These are phyloP conservation scores for Cyclotella baltica DNA, from an alignment of 108 stramenopile genomes.

Conservation along the genomic window DNA sequence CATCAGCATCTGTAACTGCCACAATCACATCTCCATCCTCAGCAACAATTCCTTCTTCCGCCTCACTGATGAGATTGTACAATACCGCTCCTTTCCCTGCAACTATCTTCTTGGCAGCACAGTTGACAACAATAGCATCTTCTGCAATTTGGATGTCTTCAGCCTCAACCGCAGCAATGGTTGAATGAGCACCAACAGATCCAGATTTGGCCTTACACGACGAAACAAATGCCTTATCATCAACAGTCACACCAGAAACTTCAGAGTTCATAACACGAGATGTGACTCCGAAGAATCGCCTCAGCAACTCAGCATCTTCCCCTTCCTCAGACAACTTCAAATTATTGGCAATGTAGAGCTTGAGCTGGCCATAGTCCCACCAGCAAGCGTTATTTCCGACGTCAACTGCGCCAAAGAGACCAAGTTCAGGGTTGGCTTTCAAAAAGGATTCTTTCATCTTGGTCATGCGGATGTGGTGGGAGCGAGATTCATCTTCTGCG, in stretches of 20 bases:
- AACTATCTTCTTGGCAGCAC: constrained; percentile 91
- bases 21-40: constrained; percentile 92
- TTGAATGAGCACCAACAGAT: constrained; percentile 69
- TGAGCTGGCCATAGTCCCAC: constrained; percentile 99
- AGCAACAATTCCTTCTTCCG: constrained; percentile 82
- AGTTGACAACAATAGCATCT: constrained; percentile 95
- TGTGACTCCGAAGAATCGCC: constrained; percentile 85
- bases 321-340: constrained; percentile 71
- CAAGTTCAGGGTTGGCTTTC: constrained; percentile 57
- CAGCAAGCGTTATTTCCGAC: constrained; percentile 96
- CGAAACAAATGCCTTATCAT: constrained; percentile 67
- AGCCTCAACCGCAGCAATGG: constrained; percentile 80
- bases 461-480: constrained; percentile 89
- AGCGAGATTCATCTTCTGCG: constrained; percentile 63
- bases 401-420: constrained; percentile 97
- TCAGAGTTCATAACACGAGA: constrained; percentile 60
- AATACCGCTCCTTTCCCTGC: constrained; percentile 90
- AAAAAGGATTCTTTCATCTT: constrained; percentile 79
- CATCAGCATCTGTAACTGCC: constrained; percentile 83
- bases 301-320: constrained; percentile 79
- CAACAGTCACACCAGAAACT: constrained; percentile 58
- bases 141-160: constrained; percentile 84
- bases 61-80: constrained; percentile 94
- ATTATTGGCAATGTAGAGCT: constrained; percentile 93
- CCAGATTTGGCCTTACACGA: constrained; percentile 80